A percentile compares a stretch with the other conserved stretches of the same genome.
Conservation (phyloP, 2,329 filamentous ascomycete species). For the Bipolaris bicolor region DNA sequence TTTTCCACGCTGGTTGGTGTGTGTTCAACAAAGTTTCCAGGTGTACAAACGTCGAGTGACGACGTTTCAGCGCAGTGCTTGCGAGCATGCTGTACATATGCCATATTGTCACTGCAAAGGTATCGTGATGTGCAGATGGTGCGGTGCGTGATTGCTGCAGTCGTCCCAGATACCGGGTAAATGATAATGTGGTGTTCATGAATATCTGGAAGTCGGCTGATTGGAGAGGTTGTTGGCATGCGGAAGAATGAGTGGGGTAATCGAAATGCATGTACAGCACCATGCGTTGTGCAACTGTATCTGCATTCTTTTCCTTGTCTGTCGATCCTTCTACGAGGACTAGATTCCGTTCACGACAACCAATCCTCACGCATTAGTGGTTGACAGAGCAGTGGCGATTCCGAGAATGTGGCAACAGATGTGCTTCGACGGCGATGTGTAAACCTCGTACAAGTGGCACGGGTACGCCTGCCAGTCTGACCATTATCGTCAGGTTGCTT, state of each 20-base stretch:
- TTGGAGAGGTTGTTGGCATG: constrained; percentile 1
- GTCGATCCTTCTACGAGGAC: constrained; percentile 17
- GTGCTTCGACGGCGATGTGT: constrained; percentile 22
- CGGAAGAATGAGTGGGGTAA: constrained; percentile 9
- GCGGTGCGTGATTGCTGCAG: not conserved
- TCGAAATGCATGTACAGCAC: constrained; percentile 13
- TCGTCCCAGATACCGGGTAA: constrained; percentile 14
- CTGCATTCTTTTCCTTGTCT: constrained; percentile 16
- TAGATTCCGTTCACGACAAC: constrained; percentile 5
- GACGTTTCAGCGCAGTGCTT: not conserved
- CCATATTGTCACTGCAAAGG: not conserved
- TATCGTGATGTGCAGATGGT: not conserved
- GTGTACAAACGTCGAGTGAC: not conserved
- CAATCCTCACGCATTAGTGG: not conserved
- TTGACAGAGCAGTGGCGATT: constrained; percentile 1
- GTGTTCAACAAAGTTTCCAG: not conserved
- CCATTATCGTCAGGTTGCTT: constrained; percentile 36
- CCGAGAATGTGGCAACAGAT: constrained; percentile 11
- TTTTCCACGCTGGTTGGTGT: not conserved
- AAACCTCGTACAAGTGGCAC: constrained; percentile 30
- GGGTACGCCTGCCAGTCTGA: constrained; percentile 31
- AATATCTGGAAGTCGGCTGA: not conserved
- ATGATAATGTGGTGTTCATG: constrained; percentile 4
- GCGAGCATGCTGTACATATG: not conserved
- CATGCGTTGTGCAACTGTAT: constrained; percentile 15